These are phyloP conservation scores for Neopestalotiopsis sp. DNA, from an alignment of 2,329 filamentous ascomycete genomes.

Conservation along the genomic window DNA sequence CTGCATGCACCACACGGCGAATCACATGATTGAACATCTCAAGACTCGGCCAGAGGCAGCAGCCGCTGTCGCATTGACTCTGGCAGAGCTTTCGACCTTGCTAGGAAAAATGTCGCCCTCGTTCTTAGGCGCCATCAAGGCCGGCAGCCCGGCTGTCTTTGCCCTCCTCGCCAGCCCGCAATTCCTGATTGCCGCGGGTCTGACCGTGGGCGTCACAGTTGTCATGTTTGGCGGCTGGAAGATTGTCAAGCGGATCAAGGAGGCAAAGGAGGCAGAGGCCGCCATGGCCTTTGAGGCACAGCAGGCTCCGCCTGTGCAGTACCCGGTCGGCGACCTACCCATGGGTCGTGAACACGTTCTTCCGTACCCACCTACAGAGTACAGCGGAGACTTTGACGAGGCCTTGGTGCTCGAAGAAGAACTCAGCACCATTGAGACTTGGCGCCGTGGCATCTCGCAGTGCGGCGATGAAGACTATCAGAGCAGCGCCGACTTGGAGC, in stretches of 20 bases:
- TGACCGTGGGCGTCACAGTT: constrained; percentile 90
- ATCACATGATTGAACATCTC: constrained; percentile 77
- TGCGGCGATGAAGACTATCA: constrained; percentile 51
- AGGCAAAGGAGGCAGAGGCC: constrained; percentile 36
- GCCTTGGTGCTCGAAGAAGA: constrained; percentile 63
- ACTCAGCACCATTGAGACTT: constrained; percentile 62
- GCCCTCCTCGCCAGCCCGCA: constrained; percentile 87
- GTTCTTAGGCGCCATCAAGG: constrained; percentile 77
- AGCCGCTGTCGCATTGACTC: constrained; percentile 88
- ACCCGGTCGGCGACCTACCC: constrained; percentile 32
- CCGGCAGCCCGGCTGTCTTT: constrained; percentile 83
- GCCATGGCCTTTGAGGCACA: constrained; percentile 34
- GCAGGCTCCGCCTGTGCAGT: constrained; percentile 25
- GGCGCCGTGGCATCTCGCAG: constrained; percentile 61
- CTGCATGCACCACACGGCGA: constrained; percentile 84
- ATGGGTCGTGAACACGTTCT: constrained; percentile 3
- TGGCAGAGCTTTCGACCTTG: constrained; percentile 87
- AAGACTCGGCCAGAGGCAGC: constrained; percentile 84
- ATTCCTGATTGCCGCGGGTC: constrained; percentile 89
- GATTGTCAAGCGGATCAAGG: constrained; percentile 85
- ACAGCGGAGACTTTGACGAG: constrained; percentile 51
- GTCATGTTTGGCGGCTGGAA: constrained; percentile 97
- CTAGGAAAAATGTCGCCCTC: constrained; percentile 84
- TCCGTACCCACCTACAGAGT: constrained; percentile 14
- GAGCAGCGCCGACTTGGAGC: constrained; percentile 49